phyloP scores from a whole-genome alignment of 1,284 basidiomycete genomes.

The Austroboletus niveus region DNA sequence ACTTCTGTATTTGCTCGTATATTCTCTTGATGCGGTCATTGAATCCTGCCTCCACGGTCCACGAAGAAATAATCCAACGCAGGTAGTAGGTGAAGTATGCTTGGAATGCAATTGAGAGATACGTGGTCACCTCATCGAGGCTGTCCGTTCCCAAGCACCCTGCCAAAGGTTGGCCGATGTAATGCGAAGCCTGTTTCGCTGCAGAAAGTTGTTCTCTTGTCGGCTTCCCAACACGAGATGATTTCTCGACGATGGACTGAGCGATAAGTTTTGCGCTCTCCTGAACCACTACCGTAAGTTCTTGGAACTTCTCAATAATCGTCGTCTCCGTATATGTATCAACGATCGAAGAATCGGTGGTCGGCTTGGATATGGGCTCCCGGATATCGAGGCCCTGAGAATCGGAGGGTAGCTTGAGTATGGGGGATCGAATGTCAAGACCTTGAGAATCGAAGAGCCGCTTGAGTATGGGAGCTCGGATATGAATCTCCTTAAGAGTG shows the following conservation, averaged over 20 bases:
- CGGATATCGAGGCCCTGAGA: neutral
- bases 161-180: slow-evolving; percentile 1
- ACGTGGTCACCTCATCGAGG: neutral
- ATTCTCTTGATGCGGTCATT: slow-evolving; percentile 1
- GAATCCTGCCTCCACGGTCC: slow-evolving; percentile 7
- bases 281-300: slow-evolving; percentile 13
- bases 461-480: slow-evolving; percentile 8
- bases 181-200: neutral
- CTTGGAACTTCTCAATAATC: neutral
- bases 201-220: slow-evolving; percentile 1
- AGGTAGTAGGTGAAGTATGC: slow-evolving; percentile 5
- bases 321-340: slow-evolving; percentile 5
- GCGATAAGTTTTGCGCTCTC: slow-evolving; percentile 6
- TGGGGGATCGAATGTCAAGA: neutral
- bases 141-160: neutral
- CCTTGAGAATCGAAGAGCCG: slow-evolving; percentile 10
- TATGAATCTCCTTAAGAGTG: slow-evolving; percentile 10
- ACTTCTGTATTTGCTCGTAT: slow-evolving; percentile 5
- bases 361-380: too few relatives aligned
- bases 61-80: slow-evolving; percentile 7
- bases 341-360: too few relatives aligned
- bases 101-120: slow-evolving; percentile 13
- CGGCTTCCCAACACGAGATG: neutral
- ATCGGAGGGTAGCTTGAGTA: too few relatives aligned
- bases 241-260: slow-evolving; percentile 1